Evolutionary conservation across 2,329 filamentous ascomycete genomes (phyloP).

Genomic region (Rugonectria rugulosa): DNA sequence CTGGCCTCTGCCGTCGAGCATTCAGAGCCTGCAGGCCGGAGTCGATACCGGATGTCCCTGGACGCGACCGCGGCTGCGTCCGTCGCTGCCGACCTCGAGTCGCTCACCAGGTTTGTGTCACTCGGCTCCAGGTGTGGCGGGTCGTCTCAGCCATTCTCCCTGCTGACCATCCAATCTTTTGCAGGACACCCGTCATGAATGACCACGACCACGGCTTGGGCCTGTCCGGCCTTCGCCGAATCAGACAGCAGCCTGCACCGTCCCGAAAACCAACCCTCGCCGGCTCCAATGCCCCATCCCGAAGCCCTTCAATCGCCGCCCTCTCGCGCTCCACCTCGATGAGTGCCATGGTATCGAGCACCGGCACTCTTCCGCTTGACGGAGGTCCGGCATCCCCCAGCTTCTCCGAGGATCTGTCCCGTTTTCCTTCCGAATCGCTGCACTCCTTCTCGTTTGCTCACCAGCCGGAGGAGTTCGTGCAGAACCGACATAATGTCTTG

Average conservation of each 20-base stretch:
- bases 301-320: constrained; percentile 63
- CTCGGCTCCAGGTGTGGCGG: constrained; percentile 23
- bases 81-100: constrained; percentile 68
- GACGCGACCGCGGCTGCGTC: constrained; percentile 73
- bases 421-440: constrained; percentile 93
- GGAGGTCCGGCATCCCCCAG: constrained; percentile 76
- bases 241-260: constrained; percentile 80
- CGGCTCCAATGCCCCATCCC: constrained; percentile 67
- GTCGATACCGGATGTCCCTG: constrained; percentile 76
- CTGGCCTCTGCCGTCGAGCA: constrained; percentile 57
- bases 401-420: constrained; percentile 86
- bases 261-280: constrained; percentile 71
- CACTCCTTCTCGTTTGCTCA: constrained; percentile 99
- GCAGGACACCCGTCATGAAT: constrained; percentile 80
- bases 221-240: constrained; percentile 87
- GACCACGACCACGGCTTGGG: constrained; percentile 90
- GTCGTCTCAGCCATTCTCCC: constrained; percentile 22
- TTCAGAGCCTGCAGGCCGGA: constrained; percentile 63
- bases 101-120: constrained; percentile 70
- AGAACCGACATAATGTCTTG: constrained; percentile 90
- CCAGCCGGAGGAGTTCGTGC: constrained; percentile 89
- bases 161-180: constrained; percentile 40
- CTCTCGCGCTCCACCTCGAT: constrained; percentile 76
- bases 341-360: constrained; percentile 68
- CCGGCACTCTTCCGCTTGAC: constrained; percentile 61